Evolutionary conservation across 768 basidiomycete genomes (phyloP).

Genomic region (Pleurotus tuoliensis): DNA sequence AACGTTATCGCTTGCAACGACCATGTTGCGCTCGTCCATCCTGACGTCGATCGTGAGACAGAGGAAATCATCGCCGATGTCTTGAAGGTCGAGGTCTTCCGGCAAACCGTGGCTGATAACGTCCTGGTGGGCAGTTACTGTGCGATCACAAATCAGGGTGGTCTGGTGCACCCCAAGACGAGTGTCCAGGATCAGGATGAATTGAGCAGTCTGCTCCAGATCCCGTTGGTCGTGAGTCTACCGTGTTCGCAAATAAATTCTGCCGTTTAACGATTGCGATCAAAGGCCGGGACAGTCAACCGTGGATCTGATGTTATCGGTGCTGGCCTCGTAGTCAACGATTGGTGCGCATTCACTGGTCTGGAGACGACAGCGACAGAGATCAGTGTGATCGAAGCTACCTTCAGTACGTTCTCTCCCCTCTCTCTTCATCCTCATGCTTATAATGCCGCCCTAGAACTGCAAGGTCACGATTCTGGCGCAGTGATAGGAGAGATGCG

Average conservation of each 20-base stretch:
- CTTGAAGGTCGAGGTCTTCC: constrained; percentile 97
- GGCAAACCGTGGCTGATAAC: constrained; percentile 95
- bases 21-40: constrained; percentile 97
- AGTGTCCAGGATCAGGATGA: constrained; percentile 98
- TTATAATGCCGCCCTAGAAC: constrained; percentile 42
- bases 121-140: constrained; percentile 97
- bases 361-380: constrained; percentile 99
- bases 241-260: neutral
- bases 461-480: constrained; percentile 78
- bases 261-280: constrained; percentile 4
- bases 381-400: constrained; percentile 95
- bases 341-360: constrained; percentile 99
- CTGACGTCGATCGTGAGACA: constrained; percentile 96
- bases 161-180: constrained; percentile 96
- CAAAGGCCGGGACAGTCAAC: constrained; percentile 94
- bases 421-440: neutral
- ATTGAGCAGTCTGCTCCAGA: constrained; percentile 86
- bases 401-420: constrained; percentile 73
- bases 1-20: constrained; percentile 99
- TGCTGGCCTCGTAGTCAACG: constrained; percentile 96
- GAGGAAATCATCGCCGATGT: constrained; percentile 99
- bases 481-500: constrained; percentile 91
- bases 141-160: constrained; percentile 94
- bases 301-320: constrained; percentile 98
- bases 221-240: constrained; percentile 84